Conservation (phyloP, 257 asterid species). For the Scutellaria barbata region DNA sequence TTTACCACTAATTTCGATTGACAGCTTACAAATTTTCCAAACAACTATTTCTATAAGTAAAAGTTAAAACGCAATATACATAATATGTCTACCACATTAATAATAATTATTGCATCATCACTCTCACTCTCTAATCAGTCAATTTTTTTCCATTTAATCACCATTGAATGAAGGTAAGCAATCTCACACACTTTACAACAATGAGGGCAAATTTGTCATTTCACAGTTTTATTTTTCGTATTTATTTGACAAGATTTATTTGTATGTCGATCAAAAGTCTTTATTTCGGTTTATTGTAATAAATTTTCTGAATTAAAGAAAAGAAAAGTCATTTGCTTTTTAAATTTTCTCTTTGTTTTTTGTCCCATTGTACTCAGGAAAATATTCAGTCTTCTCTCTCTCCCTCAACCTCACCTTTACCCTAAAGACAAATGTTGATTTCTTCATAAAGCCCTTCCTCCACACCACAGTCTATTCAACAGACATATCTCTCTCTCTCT, state of each 20-base stretch:
- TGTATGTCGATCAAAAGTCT: too few species aligned
- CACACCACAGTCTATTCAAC: conserved; percentile 46
- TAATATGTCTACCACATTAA: not conserved
- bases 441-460: conserved; percentile 58
- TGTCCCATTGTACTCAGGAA: conserved; percentile 31
- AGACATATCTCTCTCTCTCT: conserved; percentile 29
- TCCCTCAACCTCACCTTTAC: conserved; percentile 51
- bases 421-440: conserved; percentile 59
- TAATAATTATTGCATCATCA: conserved; percentile 35
- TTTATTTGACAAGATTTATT: not conserved
- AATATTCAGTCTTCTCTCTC: conserved; percentile 37
- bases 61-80: not conserved
- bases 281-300: too few species aligned
- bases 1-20: too few species aligned
- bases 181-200: not conserved
- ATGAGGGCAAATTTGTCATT: conserved; percentile 31
- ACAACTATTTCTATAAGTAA: too few species aligned
- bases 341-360: conserved; percentile 9
- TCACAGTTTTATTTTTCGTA: not conserved
- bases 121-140: conserved; percentile 27
- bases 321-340: too few species aligned
- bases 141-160: conserved; percentile 34
- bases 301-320: too few species aligned
- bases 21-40: too few species aligned
- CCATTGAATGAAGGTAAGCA: conserved; percentile 33